Conservation (phyloP, 176 grass and related monocot genomes). For the Oryza longistaminata region DNA sequence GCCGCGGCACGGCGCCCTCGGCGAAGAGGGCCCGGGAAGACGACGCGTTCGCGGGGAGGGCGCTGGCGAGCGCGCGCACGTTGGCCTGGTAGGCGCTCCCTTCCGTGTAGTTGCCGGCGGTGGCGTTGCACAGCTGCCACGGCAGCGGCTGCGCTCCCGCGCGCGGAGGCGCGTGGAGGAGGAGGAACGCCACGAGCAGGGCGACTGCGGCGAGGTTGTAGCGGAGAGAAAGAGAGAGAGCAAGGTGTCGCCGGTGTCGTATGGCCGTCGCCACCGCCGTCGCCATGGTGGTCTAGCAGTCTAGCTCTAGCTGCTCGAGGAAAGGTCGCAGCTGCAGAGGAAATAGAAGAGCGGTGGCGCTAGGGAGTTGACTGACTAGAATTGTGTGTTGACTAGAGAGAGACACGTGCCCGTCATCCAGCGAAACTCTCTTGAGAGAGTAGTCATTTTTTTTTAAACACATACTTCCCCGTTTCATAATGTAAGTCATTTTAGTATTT, state of each 20-base stretch:
- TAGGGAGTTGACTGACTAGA: not conserved
- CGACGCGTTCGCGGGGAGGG: slow-evolving; percentile 13
- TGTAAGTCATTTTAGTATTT: too few relatives aligned
- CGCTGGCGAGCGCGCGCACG: slow-evolving; percentile 20
- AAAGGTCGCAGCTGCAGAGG: not conserved
- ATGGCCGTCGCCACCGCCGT: not conserved
- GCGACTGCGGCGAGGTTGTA: not conserved
- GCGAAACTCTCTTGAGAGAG: too few relatives aligned
- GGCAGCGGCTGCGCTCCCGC: slow-evolving; percentile 18
- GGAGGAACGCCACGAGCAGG: not conserved
- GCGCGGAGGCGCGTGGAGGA: not conserved
- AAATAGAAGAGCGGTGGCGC: not conserved
- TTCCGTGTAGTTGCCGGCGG: slow-evolving; percentile 17
- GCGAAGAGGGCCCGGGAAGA: slow-evolving; percentile 24
- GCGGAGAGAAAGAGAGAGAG: not conserved
- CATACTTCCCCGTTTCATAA: too few relatives aligned
- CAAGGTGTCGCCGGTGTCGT: not conserved
- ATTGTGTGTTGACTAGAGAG: not conserved
- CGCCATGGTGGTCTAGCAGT: not conserved
- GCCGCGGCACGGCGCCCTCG: slow-evolving; percentile 36
- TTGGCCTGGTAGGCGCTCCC: slow-evolving; percentile 44
- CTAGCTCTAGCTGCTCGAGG: not conserved
- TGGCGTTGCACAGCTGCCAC: slow-evolving; percentile 23
- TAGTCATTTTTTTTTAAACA: too few relatives aligned
- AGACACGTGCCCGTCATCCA: too few relatives aligned